phyloP scores from a whole-genome alignment of 1,284 basidiomycete genomes.

The Papiliotrema laurentii region DNA sequence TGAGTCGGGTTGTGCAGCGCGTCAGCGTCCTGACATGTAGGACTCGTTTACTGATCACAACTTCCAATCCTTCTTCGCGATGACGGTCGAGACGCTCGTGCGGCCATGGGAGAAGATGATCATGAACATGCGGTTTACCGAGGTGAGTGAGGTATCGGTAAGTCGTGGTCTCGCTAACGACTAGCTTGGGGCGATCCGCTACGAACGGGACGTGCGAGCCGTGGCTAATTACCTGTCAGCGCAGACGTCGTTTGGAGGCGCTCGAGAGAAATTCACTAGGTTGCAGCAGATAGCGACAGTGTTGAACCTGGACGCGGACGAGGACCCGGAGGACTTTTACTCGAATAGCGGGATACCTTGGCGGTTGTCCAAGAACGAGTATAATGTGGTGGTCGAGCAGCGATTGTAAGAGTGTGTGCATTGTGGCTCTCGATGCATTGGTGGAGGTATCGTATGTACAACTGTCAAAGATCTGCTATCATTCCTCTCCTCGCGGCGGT shows the following conservation, averaged over 20 bases:
- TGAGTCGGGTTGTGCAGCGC: constrained; percentile 36
- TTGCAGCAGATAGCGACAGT: constrained; percentile 91
- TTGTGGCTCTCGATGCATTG: too few relatives aligned
- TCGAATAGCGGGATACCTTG: constrained; percentile 86
- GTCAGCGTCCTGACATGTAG: constrained; percentile 48
- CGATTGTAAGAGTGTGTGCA: too few relatives aligned
- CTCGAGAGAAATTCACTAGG: constrained; percentile 83
- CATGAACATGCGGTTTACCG: constrained; percentile 75
- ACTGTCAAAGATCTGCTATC: too few relatives aligned
- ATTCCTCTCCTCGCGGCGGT: background rate
- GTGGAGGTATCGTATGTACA: too few relatives aligned
- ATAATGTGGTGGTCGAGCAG: constrained; percentile 63
- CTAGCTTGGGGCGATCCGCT: constrained; percentile 91
- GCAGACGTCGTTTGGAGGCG: constrained; percentile 80
- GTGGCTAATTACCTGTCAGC: constrained; percentile 76
- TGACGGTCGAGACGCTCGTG: constrained; percentile 79
- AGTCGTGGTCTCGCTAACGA: background rate
- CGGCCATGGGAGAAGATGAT: constrained; percentile 91
- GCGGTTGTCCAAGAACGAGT: constrained; percentile 75
- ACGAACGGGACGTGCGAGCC: constrained; percentile 86
- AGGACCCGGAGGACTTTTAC: constrained; percentile 87
- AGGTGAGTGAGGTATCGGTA: constrained; percentile 54
- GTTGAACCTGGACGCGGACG: constrained; percentile 86
- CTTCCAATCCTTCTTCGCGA: constrained; percentile 75
- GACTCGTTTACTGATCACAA: constrained; percentile 81